Percentiles rank a stretch among this genome's conserved stretches.
Evolutionary conservation across 805 yeast species (phyloP).

Genomic region (Wickerhamomyces canadensis): DNA sequence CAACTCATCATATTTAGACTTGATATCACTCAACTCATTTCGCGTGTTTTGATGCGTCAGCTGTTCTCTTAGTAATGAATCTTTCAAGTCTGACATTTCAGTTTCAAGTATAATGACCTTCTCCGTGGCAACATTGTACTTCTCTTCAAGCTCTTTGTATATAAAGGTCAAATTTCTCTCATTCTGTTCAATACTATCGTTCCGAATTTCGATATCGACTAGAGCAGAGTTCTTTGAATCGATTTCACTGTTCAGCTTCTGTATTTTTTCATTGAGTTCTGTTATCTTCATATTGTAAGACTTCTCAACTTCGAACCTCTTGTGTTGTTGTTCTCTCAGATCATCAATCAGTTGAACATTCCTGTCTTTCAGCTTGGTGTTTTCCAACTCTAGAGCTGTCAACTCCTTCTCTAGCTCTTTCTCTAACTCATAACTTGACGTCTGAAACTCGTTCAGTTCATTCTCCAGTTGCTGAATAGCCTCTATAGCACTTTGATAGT

Average conservation of each 20-base stretch:
- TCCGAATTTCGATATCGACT: constrained; percentile 36
- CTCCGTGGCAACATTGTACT: constrained; percentile 32
- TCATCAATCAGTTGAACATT: constrained; percentile 20
- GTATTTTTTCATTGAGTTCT: constrained; percentile 16
- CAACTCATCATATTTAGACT: constrained; percentile 7
- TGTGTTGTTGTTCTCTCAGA: constrained; percentile 21
- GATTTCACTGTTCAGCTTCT: constrained; percentile 25
- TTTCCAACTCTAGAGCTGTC: constrained; percentile 25
- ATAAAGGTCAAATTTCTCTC: constrained; percentile 31
- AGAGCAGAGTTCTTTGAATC: constrained; percentile 26
- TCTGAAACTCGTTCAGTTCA: constrained; percentile 38
- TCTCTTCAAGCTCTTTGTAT: constrained; percentile 29
- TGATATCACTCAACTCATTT: constrained; percentile 19
- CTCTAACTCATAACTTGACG: constrained; percentile 39
- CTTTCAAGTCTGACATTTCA: constrained; percentile 28
- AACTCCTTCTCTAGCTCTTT: constrained; percentile 38
- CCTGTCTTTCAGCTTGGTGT: constrained; percentile 16
- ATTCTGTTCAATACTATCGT: constrained; percentile 39
- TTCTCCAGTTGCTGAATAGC: constrained; percentile 35
- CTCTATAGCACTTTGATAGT: constrained; percentile 26
- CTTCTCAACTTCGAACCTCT: constrained; percentile 23
- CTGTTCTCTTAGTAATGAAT: constrained; percentile 21
- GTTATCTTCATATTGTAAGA: constrained; percentile 19
- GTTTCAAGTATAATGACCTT: constrained; percentile 33
- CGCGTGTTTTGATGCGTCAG: constrained; percentile 23